Conservation (phyloP, 495 filamentous ascomycete genomes). For the Coniosporium apollinis region DNA sequence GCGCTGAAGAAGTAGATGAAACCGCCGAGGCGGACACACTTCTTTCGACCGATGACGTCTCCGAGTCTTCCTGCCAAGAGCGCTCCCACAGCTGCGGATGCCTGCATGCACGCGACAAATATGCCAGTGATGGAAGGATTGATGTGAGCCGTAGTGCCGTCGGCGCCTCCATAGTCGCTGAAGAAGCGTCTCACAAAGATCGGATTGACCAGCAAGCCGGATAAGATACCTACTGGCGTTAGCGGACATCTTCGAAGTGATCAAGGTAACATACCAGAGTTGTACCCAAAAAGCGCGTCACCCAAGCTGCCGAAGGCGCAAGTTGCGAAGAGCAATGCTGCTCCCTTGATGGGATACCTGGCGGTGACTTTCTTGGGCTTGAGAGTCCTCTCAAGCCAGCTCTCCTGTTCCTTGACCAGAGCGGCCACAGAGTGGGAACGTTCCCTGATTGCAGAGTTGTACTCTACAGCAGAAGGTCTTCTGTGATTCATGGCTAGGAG, state of each 20-base stretch:
- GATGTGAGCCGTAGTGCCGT: slow-evolving; percentile 12
- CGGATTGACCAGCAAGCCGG: slow-evolving; percentile 19
- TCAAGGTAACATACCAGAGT: slow-evolving; percentile 12
- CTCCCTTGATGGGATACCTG: slow-evolving; percentile 17
- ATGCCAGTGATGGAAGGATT: slow-evolving; percentile 22
- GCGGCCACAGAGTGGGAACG: slow-evolving; percentile 9
- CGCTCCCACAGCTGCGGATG: slow-evolving; percentile 19
- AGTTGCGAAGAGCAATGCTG: slow-evolving; percentile 15
- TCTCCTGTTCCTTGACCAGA: slow-evolving; percentile 9
- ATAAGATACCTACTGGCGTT: slow-evolving; percentile 16
- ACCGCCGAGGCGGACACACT: slow-evolving; percentile 18
- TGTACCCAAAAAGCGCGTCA: slow-evolving; percentile 20
- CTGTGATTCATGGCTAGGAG: neutral
- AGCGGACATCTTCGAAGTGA: slow-evolving; percentile 2
- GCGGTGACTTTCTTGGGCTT: slow-evolving; percentile 17
- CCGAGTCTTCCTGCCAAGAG: slow-evolving; percentile 18
- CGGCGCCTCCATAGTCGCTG: slow-evolving; percentile 17
- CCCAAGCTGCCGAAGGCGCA: slow-evolving; percentile 21
- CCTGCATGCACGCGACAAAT: slow-evolving; percentile 19
- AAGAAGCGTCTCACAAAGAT: slow-evolving; percentile 20
- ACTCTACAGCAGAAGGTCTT: neutral
- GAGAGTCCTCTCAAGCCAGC: slow-evolving; percentile 18
- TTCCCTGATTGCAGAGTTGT: slow-evolving; percentile 2
- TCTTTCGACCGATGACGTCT: slow-evolving; percentile 21
- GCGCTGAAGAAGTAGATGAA: slow-evolving; percentile 23